Evolutionary conservation across 345 rosid genomes (phyloP), one percentile per base, ranked within the genome.

Genomic region (Euphorbia tirucalli): DNA sequence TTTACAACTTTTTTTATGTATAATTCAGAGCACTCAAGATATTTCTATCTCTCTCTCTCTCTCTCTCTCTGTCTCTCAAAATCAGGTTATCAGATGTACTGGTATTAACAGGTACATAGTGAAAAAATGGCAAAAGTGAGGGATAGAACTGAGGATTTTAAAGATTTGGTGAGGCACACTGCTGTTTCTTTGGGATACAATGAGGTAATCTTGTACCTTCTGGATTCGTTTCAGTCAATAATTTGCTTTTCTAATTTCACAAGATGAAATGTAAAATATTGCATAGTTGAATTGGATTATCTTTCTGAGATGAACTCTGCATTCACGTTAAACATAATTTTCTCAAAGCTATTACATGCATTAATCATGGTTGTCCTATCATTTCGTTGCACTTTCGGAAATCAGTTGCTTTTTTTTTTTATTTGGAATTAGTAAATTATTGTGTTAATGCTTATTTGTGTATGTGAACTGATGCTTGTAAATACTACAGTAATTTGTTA

Each of bases 71-170:
- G 22, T 10, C 16, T 32, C n/a, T 18, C 43, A 37, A 1, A 8
- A 43, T 4, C 27, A 50, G 54, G 14, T 28, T 22, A 25, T 41
- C 70, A 48, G 70, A 10, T 48, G 56, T 46, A 11, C 25, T 66
- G 27, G 6, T 65, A 11, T 19, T 30, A 37, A 15, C 57, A n/a
- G 31, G 57, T 50, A 16, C 24, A 64, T 66, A 56, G 15, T 44
- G 55, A 65, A 58, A 68, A 63, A 50, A 92, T 90, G 97, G 86
- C 93, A 61, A 93, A 80, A 84, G 71, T 85, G 69, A 85, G 89
- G 78, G 98, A 90, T 59, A 83, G 93, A 62, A 88, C 87, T 19
- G 97, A 90, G 77, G 97, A 93, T 81, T 93, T 89, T 71, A 93
- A 89, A 77, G 98, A 93, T 73, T 87, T 84, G 22, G 88, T 87